phyloP scores from a whole-genome alignment of 768 basidiomycete genomes.

The Inosperma sp. region DNA sequence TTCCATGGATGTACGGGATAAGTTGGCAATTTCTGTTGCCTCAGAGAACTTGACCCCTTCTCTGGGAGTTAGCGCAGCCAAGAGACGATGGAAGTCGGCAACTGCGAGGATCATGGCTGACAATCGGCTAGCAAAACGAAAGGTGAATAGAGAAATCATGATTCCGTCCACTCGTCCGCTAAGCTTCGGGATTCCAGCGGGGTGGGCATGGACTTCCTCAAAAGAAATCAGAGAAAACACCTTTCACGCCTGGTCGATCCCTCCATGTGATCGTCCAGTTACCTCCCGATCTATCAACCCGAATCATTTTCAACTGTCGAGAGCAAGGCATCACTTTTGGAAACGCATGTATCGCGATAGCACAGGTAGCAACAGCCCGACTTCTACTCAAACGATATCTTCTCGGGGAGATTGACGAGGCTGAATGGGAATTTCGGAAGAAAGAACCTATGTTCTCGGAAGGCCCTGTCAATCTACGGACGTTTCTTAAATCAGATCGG shows the following conservation, averaged over 20 bases:
- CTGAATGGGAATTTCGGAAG: constrained; percentile 51
- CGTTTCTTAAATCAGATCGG: constrained; percentile 47
- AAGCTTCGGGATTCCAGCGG: constrained; percentile 24
- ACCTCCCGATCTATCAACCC: constrained; percentile 24
- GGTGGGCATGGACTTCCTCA: constrained; percentile 56
- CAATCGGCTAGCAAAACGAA: constrained; percentile 30
- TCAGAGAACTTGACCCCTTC: constrained; percentile 36
- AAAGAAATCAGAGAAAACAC: constrained; percentile 32
- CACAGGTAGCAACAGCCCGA: constrained; percentile 50
- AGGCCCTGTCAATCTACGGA: constrained; percentile 50
- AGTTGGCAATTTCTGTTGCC: constrained; percentile 39
- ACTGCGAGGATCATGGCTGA: constrained; percentile 35
- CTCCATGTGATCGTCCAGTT: constrained; percentile 23
- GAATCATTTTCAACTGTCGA: constrained; percentile 39
- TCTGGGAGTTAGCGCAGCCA: constrained; percentile 29
- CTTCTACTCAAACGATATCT: constrained; percentile 44
- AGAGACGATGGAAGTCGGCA: constrained; percentile 43
- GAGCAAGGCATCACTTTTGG: constrained; percentile 46
- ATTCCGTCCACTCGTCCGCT: background rate
- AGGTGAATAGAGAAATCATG: constrained; percentile 27
- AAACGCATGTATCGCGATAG: constrained; percentile 43
- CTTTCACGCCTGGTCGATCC: constrained; percentile 34
- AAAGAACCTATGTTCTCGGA: constrained; percentile 44
- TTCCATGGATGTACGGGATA: constrained; percentile 29
- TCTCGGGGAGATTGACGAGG: constrained; percentile 42